Conservation (phyloP, 177 flowering plant genomes). For the Telopea speciosissima region DNA sequence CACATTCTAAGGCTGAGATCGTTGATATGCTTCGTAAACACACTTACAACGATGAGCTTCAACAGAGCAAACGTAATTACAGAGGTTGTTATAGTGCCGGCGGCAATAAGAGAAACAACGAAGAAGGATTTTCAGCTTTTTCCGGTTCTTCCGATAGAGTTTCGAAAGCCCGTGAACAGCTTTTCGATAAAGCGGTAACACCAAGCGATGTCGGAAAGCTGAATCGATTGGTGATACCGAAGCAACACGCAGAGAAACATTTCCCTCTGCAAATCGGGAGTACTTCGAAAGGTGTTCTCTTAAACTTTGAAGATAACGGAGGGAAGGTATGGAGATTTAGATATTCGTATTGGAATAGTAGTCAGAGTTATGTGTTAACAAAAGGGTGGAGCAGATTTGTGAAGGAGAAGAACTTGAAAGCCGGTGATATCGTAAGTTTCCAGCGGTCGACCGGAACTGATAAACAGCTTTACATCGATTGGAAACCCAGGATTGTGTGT, state of each 20-base stretch:
- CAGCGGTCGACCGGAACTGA: constrained; percentile 56
- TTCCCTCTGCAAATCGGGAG: constrained; percentile 56
- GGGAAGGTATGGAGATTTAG: constrained; percentile 89
- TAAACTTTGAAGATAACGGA: constrained; percentile 66
- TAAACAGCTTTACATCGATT: constrained; percentile 76
- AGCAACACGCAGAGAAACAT: constrained; percentile 92
- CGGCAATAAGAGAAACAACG: constrained; percentile 10
- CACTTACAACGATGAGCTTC: constrained; percentile 78
- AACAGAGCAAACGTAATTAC: constrained; percentile 50
- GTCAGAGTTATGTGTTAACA: constrained; percentile 89
- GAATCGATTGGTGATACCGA: constrained; percentile 89
- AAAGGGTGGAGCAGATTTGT: constrained; percentile 97
- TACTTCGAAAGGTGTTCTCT: constrained; percentile 49
- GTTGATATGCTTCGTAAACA: constrained; percentile 96
- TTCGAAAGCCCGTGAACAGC: constrained; percentile 38
- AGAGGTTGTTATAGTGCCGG: background rate
- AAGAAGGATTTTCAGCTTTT: background rate
- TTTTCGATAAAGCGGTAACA: constrained; percentile 87
- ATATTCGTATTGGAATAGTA: constrained; percentile 91
- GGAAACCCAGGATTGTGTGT: constrained; percentile 32
- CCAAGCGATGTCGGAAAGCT: constrained; percentile 98
- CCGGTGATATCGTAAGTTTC: constrained; percentile 78
- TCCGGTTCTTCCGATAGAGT: constrained; percentile 16
- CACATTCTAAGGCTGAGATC: constrained; percentile 84
- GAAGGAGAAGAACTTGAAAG: constrained; percentile 75